Conservation (phyloP, 805 yeast genomes). For the Lachancea mirantina region DNA sequence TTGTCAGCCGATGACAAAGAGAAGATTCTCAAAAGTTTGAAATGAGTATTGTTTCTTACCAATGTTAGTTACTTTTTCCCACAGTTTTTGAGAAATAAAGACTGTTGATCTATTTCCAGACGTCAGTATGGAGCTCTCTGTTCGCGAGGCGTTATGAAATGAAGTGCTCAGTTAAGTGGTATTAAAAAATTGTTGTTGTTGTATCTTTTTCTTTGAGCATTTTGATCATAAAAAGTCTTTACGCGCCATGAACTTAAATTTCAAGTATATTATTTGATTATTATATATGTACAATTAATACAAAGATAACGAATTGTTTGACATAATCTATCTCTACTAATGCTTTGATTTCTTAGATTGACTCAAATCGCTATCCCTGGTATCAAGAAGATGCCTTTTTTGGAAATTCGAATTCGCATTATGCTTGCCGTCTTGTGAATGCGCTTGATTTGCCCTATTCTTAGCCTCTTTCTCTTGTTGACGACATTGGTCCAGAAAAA, state of each 20-base stretch:
- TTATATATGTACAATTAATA: no score
- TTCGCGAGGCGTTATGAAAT: no score
- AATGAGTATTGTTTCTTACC: slow-evolving; percentile 13
- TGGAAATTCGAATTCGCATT: no score
- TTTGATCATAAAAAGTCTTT: no score
- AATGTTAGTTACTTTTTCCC: neutral
- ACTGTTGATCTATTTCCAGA: no score
- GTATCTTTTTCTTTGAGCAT: no score
- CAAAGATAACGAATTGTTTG: neutral
- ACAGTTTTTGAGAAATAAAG: no score
- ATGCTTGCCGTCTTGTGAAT: slow-evolving; percentile 12
- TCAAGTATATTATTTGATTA: no score
- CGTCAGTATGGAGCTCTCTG: no score
- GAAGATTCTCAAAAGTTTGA: slow-evolving; percentile 30
- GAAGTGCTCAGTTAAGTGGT: no score
- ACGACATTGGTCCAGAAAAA: slow-evolving; percentile 14
- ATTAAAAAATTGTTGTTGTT: no score
- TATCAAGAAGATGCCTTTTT: neutral
- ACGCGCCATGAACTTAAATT: no score
- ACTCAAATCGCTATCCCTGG: neutral
- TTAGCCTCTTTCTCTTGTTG: slow-evolving; percentile 14
- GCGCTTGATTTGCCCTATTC: slow-evolving; percentile 11
- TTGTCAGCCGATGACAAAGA: slow-evolving; percentile 50
- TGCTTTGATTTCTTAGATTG: neutral
- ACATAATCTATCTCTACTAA: neutral